Evolutionary conservation across 345 rosid species (phyloP), one percentile per base, ranked within the genome.

Genomic region (Odontarrhena argentea): DNA sequence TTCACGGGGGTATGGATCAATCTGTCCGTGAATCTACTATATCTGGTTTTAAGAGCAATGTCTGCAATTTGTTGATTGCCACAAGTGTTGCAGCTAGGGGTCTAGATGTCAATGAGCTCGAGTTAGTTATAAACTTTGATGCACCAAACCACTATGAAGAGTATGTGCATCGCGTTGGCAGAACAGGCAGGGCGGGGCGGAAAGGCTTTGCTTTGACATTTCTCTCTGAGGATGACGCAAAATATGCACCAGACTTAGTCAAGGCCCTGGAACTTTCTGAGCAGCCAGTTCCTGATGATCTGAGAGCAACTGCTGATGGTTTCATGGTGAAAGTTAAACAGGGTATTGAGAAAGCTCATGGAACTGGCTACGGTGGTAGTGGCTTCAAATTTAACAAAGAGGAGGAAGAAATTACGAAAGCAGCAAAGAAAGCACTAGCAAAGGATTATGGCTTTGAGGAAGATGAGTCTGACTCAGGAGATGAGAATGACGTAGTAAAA

Each of bases 71-170:
- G 79, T 63, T 85, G 77, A 77, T 84, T 74, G 96, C 96, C 7
- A 87, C 97, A 35, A 85, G 96, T 78, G 28, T 88, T 80, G 97
- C 97, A 32, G 92, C 94, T 7, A 85, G 97, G 64, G 94, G 96
- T 57, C 82, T 88, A 60, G 97, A 85, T 78, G 96, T 85, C 74
- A 88, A 91, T 77, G 91, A 88, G 74, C 94, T 88, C 42, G 97
- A 91, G 77, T 75, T 91, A 54, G 96, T 85, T 68, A 61, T 88
- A 55, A 88, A 88, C 63, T 91, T 74, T 80, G 92, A 88, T 75
- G 87, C 69, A 36, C 97, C 96, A 12, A 86, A 88, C 62, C 96
- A 91, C 76, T 88, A 88, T 56, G 92, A 91, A 73, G 94, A 87
- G 74, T 88, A 85, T 74, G 97, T 88, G 65, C 92, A 88, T 73